Evolutionary conservation across 139 green algal genomes (phyloP).

Genomic region (Picochlorum costavermella): DNA sequence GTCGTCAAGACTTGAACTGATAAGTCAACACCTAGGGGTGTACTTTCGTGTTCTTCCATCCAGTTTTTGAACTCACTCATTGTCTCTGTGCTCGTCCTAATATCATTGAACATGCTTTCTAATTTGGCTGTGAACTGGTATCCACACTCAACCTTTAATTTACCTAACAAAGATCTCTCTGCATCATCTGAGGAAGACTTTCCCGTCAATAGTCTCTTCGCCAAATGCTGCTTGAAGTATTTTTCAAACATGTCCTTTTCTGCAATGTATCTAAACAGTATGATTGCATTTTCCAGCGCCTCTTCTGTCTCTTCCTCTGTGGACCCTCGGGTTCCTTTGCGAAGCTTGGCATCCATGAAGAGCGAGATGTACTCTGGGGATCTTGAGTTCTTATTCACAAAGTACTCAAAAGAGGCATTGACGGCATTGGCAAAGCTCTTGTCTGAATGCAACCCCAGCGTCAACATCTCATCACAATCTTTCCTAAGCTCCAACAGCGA

Average conservation of each 20-base stretch:
- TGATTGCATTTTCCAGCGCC: conserved; percentile 87
- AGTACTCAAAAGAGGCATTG: conserved; percentile 86
- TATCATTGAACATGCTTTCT: conserved; percentile 98
- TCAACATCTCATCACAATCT: conserved; percentile 87
- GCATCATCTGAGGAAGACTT: conserved; percentile 33
- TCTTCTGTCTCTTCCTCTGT: conserved; percentile 81
- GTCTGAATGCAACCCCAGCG: conserved; percentile 65
- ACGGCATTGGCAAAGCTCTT: conserved; percentile 83
- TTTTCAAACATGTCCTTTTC: conserved; percentile 99
- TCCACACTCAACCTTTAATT: conserved; percentile 97
- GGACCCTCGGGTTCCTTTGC: conserved; percentile 55
- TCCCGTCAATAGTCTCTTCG: conserved; percentile 84
- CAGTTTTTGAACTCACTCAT: conserved; percentile 71
- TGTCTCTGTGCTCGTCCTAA: conserved; percentile 79
- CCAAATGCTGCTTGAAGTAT: conserved; percentile 98
- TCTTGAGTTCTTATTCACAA: conserved; percentile 87
- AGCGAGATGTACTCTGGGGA: conserved; percentile 92
- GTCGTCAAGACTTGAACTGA: conserved; percentile 89
- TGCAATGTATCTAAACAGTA: conserved; percentile 73
- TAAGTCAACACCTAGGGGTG: conserved; percentile 61
- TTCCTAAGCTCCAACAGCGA: conserved; percentile 61
- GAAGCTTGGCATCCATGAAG: conserved; percentile 94
- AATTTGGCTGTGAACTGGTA: conserved; percentile 98
- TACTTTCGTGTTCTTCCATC: conserved; percentile 22
- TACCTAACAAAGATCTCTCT: conserved; percentile 87